These are phyloP conservation scores for Silene conica DNA, from an alignment of 148 eudicot genomes.

Conservation along the genomic window DNA sequence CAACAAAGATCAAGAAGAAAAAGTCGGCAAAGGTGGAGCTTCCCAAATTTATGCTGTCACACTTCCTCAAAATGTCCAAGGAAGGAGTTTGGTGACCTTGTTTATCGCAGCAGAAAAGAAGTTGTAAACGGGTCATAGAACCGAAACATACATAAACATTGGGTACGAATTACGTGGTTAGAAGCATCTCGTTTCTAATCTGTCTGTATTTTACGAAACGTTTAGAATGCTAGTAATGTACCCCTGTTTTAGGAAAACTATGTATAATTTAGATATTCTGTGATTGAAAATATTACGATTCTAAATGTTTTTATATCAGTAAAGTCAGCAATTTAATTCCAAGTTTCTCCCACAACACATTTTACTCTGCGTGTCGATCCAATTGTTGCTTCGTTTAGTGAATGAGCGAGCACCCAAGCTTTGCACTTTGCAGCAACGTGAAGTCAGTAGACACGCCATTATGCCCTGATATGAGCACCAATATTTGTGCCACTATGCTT, in stretches of 20 bases:
- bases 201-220: not conserved
- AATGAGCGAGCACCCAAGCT: too few relatives aligned
- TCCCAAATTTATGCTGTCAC: slow-evolving; percentile 67
- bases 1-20: slow-evolving; percentile 69
- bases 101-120: not conserved
- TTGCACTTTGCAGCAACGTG: too few relatives aligned
- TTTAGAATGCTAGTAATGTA: slow-evolving; percentile 3
- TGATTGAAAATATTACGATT: not conserved
- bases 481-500: too few relatives aligned
- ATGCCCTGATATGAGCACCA: too few relatives aligned
- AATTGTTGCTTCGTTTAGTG: too few relatives aligned
- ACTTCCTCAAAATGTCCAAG: slow-evolving; percentile 75
- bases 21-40: slow-evolving; percentile 38
- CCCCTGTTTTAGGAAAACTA: not conserved
- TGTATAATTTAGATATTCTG: not conserved
- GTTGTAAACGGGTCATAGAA: not conserved
- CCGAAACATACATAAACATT: not conserved
- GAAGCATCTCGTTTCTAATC: not conserved
- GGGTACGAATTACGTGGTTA: too few relatives aligned
- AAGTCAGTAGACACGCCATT: too few relatives aligned
- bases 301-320: not conserved
- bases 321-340: too few relatives aligned
- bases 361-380: too few relatives aligned
- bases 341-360: too few relatives aligned
- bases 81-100: slow-evolving; percentile 65